Evolutionary conservation across 2,329 filamentous ascomycete species (phyloP).

Genomic region (Phialophora tarda): DNA sequence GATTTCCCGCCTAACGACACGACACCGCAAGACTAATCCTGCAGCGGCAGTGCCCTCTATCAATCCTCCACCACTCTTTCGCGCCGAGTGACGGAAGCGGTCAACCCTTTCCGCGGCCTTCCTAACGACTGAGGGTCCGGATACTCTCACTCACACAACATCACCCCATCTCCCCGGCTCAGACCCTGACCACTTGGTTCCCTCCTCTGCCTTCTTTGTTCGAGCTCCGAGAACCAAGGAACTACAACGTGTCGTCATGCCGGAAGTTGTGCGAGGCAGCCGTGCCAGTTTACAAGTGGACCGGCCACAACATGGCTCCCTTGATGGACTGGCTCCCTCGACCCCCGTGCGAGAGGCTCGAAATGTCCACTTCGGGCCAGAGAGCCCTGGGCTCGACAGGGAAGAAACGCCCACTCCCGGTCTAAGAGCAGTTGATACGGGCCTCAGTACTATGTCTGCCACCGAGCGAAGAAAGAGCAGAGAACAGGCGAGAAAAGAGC

Average conservation of each 20-base stretch:
- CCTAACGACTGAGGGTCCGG: background rate
- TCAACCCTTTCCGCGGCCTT: constrained; percentile 19
- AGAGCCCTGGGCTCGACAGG: constrained; percentile 17
- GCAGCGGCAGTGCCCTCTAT: constrained; percentile 15
- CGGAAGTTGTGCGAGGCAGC: constrained; percentile 39
- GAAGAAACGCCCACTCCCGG: constrained; percentile 25
- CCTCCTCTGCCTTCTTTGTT: background rate
- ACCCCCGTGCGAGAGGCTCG: constrained; percentile 26
- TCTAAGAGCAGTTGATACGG: constrained; percentile 21
- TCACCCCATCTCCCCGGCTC: background rate
- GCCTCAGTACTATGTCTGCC: constrained; percentile 27
- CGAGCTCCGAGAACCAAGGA: background rate
- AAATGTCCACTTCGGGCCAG: constrained; percentile 32
- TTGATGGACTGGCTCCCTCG: constrained; percentile 11
- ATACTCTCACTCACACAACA: constrained; percentile 1
- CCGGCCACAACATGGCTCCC: constrained; percentile 12
- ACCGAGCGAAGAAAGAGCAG: constrained; percentile 30
- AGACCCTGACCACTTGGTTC: background rate
- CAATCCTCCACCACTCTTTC: background rate
- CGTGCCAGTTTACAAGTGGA: constrained; percentile 34
- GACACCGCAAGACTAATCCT: constrained; percentile 10
- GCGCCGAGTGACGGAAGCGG: constrained; percentile 14
- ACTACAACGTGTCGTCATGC: constrained; percentile 29
- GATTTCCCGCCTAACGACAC: constrained; percentile 2
- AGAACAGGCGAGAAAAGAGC: constrained; percentile 25